A percentile compares a stretch with the other conserved stretches of the same genome.
phyloP scores from a whole-genome alignment of 2,329 filamentous ascomycete genomes.

The Cercospora beticola region DNA sequence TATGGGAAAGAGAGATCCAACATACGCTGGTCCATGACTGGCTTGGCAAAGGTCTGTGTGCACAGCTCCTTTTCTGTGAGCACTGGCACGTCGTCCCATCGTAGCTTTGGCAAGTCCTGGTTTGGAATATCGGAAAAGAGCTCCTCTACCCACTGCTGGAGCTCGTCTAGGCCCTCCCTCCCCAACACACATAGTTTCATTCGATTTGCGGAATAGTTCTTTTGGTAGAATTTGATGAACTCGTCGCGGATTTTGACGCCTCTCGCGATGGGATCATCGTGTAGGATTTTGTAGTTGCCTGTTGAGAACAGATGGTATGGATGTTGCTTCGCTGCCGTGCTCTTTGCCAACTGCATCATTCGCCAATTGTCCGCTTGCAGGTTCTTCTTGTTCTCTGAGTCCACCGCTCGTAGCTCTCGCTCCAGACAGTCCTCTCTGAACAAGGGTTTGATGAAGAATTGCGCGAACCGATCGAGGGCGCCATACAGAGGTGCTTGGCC shows the following conservation, averaged over 20 bases:
- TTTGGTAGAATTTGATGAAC: slow-evolving; percentile 88
- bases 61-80: slow-evolving; percentile 61
- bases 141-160: slow-evolving; percentile 81
- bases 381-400: slow-evolving; percentile 98
- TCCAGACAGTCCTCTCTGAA: slow-evolving; percentile 84
- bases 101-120: slow-evolving; percentile 69
- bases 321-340: slow-evolving; percentile 80
- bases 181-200: slow-evolving; percentile 92
- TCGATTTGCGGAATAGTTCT: slow-evolving; percentile 86
- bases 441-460: slow-evolving; percentile 87
- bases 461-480: slow-evolving; percentile 84
- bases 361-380: slow-evolving; percentile 88
- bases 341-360: slow-evolving; percentile 82
- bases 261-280: slow-evolving; percentile 73
- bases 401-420: slow-evolving; percentile 81
- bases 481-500: slow-evolving; percentile 67
- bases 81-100: slow-evolving; percentile 64
- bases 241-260: slow-evolving; percentile 84
- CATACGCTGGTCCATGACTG: slow-evolving; percentile 82
- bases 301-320: slow-evolving; percentile 91
- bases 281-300: slow-evolving; percentile 81
- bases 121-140: slow-evolving; percentile 79
- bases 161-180: slow-evolving; percentile 73
- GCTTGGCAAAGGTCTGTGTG: slow-evolving; percentile 81
- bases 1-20: slow-evolving; percentile 82